phyloP scores from a whole-genome alignment of 2,329 filamentous ascomycete species.

The Zymoseptoria crescenta region DNA sequence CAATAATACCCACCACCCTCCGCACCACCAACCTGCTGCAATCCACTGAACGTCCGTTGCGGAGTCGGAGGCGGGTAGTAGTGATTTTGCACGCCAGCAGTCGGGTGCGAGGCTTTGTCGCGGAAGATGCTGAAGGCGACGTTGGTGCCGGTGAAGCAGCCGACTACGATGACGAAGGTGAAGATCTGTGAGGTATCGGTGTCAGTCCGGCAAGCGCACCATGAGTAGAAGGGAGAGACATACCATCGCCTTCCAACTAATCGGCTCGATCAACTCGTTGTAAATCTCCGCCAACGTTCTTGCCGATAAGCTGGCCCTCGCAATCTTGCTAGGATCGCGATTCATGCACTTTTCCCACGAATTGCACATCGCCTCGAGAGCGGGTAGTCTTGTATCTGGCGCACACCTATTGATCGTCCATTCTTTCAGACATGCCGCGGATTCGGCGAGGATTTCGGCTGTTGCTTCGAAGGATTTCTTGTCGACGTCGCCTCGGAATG shows the following conservation, averaged over 20 bases:
- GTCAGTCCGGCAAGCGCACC: slow-evolving; percentile 12
- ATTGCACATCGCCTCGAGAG: slow-evolving; percentile 63
- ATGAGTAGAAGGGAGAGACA: background rate
- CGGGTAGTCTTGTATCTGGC: slow-evolving; percentile 58
- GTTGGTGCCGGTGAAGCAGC: slow-evolving; percentile 50
- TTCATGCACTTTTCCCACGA: slow-evolving; percentile 86
- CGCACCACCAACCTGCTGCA: slow-evolving; percentile 2
- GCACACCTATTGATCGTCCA: slow-evolving; percentile 72
- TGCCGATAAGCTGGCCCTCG: slow-evolving; percentile 71
- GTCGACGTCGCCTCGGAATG: slow-evolving; percentile 67
- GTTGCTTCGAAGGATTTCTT: slow-evolving; percentile 62
- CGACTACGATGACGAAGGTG: slow-evolving; percentile 41
- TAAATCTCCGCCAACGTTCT: slow-evolving; percentile 87
- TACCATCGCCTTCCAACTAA: slow-evolving; percentile 75
- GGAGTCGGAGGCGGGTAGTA: slow-evolving; percentile 29
- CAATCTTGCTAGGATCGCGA: slow-evolving; percentile 68
- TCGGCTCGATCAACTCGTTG: slow-evolving; percentile 85
- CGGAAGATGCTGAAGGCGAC: slow-evolving; percentile 52
- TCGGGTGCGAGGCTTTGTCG: slow-evolving; percentile 30
- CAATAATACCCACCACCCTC: background rate
- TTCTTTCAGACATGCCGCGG: slow-evolving; percentile 63
- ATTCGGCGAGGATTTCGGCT: slow-evolving; percentile 60
- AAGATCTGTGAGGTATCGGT: slow-evolving; percentile 29
- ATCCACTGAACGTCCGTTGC: slow-evolving; percentile 26
- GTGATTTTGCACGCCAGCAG: slow-evolving; percentile 17